Conservation (phyloP, 768 basidiomycete species). For the Lentinus tigrinus region DNA sequence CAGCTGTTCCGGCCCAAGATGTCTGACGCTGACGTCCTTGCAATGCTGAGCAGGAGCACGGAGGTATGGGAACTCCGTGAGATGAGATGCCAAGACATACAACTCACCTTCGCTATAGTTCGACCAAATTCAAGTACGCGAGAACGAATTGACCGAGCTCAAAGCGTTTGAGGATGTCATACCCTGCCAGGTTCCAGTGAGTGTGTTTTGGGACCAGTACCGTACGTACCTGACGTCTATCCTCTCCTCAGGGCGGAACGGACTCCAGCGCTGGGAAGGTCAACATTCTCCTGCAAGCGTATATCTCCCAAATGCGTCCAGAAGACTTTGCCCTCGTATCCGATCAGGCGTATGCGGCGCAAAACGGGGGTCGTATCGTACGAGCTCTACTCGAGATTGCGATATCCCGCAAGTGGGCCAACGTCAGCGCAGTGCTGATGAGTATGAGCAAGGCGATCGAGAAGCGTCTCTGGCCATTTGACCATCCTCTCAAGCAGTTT, state of each 20-base stretch:
- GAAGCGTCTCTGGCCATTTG: slow-evolving; percentile 91
- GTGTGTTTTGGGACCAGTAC: slow-evolving; percentile 7
- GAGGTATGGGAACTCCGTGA: slow-evolving; percentile 55
- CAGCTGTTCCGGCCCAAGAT: slow-evolving; percentile 72
- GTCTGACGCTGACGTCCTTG: slow-evolving; percentile 91
- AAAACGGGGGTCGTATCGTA: slow-evolving; percentile 92
- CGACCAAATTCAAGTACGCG: slow-evolving; percentile 91
- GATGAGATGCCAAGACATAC: neutral
- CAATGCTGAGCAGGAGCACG: slow-evolving; percentile 84
- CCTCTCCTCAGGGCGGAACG: slow-evolving; percentile 53
- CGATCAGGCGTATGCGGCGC: slow-evolving; percentile 90
- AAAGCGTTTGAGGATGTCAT: slow-evolving; percentile 59
- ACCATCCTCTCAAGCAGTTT: slow-evolving; percentile 86
- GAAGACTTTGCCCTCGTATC: slow-evolving; percentile 97
- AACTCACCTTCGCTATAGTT: slow-evolving; percentile 51
- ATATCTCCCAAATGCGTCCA: slow-evolving; percentile 75
- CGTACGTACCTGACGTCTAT: neutral
- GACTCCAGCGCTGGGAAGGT: slow-evolving; percentile 76
- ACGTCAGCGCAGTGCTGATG: slow-evolving; percentile 74
- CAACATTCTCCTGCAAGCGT: slow-evolving; percentile 91
- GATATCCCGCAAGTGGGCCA: slow-evolving; percentile 90
- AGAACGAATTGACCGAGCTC: slow-evolving; percentile 85
- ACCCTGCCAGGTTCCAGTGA: slow-evolving; percentile 81
- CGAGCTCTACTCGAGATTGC: slow-evolving; percentile 95
- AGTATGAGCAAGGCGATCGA: slow-evolving; percentile 92